Base-by-base conservation (phyloP, 139 green algal genomes). In the Chlorella sp. region DNA sequence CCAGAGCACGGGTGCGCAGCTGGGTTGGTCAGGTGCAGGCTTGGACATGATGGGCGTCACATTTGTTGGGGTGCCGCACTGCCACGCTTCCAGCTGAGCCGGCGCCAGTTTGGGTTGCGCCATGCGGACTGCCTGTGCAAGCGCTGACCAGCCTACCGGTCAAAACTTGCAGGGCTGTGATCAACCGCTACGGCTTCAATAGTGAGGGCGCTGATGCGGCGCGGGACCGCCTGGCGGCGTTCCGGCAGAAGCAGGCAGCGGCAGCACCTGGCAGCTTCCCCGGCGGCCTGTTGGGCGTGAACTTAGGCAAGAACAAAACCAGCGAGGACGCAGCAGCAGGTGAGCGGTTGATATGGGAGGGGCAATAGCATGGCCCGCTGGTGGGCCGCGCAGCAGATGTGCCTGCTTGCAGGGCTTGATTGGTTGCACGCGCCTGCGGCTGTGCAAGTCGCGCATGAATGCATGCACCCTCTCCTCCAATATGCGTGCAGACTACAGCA, bases 111-210 rank as follows among this genome's bases (percentile, higher is more conserved):
- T n/a, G n/a, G n/a, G n/a, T n/a, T n/a, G n/a, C n/a, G n/a, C n/a
- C n/a, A n/a, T n/a, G n/a, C n/a, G n/a, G n/a, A n/a, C n/a, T n/a
- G n/a, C n/a, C n/a, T n/a, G n/a, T n/a, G n/a, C n/a, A n/a, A n/a
- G n/a, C n/a, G n/a, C n/a, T n/a, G n/a, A 6, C 23, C 28, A 21
- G 28, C 30, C 44, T 28, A 0, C 16, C 36, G 6, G 44, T n/a
- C 44, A 17, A 7, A 7, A 12, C 30, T 18, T 71, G 47, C 89
- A 97, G 94, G 69, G 96, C 95, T 23, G 92, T 96, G 55, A 98
- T 99, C 85, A 99, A 99, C 90, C 92, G 97, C 17, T 99, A 98
- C 82, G 97, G 97, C 67, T 99, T 99, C 94, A 99, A 99, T 91
- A 97, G 88, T 85, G 64, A 96, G 23, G 97, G 97, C 12, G 86